Conservation (phyloP, 345 rosid species). For the Noccaea bulbosa region DNA sequence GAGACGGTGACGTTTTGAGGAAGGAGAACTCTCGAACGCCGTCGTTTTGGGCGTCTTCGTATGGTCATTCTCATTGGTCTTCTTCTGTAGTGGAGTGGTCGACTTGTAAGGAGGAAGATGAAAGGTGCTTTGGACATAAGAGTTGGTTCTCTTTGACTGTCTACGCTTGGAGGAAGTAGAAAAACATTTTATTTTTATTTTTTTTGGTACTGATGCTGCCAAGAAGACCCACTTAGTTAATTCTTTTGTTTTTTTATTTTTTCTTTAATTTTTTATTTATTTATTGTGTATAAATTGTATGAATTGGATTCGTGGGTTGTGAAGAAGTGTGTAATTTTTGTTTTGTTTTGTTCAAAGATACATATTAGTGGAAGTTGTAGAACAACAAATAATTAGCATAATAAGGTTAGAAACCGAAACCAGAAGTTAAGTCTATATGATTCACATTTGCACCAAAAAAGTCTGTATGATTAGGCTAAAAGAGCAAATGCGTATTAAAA, state of each 20-base stretch:
- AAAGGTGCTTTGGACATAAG: conserved; percentile 31
- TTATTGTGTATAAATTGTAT: background rate
- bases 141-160: conserved; percentile 81
- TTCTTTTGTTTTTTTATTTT: too few relatives aligned
- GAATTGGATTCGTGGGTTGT: background rate
- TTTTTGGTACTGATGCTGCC: background rate
- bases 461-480: too few relatives aligned
- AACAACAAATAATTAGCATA: background rate
- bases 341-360: background rate
- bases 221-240: background rate
- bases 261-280: background rate
- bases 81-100: conserved; percentile 89
- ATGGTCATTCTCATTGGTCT: conserved; percentile 65
- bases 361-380: background rate
- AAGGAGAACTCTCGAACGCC: conserved; percentile 57
- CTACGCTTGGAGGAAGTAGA: conserved; percentile 72
- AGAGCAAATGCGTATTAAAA: too few relatives aligned
- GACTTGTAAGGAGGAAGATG: conserved; percentile 43
- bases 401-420: background rate
- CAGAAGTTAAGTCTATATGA: background rate
- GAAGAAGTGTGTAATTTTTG: background rate
- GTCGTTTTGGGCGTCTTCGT: conserved; percentile 65
- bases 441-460: too few relatives aligned
- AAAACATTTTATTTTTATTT: background rate
- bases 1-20: conserved; percentile 40